Conservation (phyloP, 768 basidiomycete species). For the Lenzites betulinus region DNA sequence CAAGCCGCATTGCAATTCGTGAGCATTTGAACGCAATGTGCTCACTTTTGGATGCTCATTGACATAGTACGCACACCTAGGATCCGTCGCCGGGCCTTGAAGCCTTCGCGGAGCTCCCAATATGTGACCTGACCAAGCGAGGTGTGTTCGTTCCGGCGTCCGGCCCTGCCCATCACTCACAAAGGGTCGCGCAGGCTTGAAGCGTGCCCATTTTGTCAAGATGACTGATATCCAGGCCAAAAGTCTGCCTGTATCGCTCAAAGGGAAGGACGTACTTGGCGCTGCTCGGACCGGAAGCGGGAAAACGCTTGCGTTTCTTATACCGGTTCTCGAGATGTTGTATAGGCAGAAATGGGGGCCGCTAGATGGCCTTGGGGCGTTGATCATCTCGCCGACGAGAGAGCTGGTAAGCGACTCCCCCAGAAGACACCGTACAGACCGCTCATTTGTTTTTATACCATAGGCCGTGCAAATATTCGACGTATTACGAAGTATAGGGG, state of each 20-base stretch:
- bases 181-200: conserved; percentile 57
- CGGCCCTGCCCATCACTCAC: not conserved
- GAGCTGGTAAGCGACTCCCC: conserved; percentile 67
- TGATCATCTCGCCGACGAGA: conserved; percentile 92
- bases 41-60: conserved; percentile 17
- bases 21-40: conserved; percentile 24
- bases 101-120: conserved; percentile 72
- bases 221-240: conserved; percentile 82
- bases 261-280: conserved; percentile 66
- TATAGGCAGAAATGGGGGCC: conserved; percentile 71
- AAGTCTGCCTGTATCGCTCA: conserved; percentile 60
- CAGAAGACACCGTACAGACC: no score
- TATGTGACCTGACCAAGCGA: conserved; percentile 74
- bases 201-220: conserved; percentile 80
- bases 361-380: conserved; percentile 77
- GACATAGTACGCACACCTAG: conserved; percentile 38
- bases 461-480: conserved; percentile 99
- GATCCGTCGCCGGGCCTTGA: conserved; percentile 51
- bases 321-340: conserved; percentile 66
- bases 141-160: conserved; percentile 41
- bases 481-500: conserved; percentile 90
- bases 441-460: not conserved
- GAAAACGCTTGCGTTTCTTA: conserved; percentile 73
- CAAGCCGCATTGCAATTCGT: conserved; percentile 53
- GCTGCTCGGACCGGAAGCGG: conserved; percentile 74